These are phyloP conservation scores for Irineochytrium annulatum DNA, from an alignment of 192 early-diverging fungal genomes.

Conservation along the genomic window DNA sequence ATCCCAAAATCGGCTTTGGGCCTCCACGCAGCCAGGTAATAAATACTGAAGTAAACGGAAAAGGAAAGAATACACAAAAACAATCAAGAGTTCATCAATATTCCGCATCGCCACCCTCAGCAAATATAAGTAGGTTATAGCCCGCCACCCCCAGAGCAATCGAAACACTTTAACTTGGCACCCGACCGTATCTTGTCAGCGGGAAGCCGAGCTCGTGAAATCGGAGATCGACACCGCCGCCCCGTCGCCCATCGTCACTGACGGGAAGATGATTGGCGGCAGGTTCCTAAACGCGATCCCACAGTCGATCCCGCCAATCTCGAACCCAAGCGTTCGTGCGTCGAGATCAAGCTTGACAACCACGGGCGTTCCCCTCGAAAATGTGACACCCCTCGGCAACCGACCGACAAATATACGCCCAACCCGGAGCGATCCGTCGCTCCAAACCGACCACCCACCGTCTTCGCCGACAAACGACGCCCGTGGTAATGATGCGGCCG, in stretches of 20 bases:
- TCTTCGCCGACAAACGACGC: slow-evolving; percentile 22
- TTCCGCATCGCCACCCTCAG: too few species aligned
- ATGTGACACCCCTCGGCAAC: slow-evolving; percentile 16
- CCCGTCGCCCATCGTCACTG: slow-evolving; percentile 9
- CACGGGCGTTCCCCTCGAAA: slow-evolving; percentile 11
- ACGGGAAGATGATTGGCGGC: slow-evolving; percentile 16
- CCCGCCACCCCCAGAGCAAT: too few species aligned
- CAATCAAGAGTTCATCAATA: too few species aligned
- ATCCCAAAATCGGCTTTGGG: too few species aligned
- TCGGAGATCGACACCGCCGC: slow-evolving; percentile 5
- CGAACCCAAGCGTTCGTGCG: slow-evolving; percentile 17
- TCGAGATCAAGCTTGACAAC: slow-evolving; percentile 21
- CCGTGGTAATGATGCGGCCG: too few species aligned
- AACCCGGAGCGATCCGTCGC: slow-evolving; percentile 20
- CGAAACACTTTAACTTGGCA: too few species aligned
- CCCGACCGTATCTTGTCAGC: too few species aligned
- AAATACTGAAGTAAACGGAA: too few species aligned
- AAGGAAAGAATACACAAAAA: too few species aligned
- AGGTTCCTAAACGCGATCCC: slow-evolving; percentile 22
- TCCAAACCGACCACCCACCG: slow-evolving; percentile 23
- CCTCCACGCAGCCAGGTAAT: too few species aligned
- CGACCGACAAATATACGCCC: slow-evolving; percentile 26
- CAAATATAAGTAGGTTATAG: too few species aligned
- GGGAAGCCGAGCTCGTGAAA: slow-evolving; percentile 5
- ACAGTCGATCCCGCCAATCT: slow-evolving; percentile 23